These are phyloP conservation scores for Pisolithus orientalis DNA, from an alignment of 768 basidiomycete genomes.

Conservation along the genomic window DNA sequence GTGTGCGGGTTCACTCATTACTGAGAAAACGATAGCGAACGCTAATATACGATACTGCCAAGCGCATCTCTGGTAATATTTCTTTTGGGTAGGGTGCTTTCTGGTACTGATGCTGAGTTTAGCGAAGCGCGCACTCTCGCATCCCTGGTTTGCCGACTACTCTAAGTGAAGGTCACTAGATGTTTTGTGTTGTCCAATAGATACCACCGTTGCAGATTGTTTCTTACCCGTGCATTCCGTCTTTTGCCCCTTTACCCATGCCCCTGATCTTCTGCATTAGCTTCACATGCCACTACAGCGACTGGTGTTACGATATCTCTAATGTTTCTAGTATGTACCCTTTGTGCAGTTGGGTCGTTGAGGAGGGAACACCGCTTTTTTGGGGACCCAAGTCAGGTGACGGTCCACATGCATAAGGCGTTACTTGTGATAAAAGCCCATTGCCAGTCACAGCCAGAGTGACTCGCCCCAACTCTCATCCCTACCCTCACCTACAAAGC, in stretches of 20 bases:
- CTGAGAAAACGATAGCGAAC: slow-evolving; percentile 43
- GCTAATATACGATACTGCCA: slow-evolving; percentile 83
- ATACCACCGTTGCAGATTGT: neutral
- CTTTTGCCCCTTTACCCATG: neutral
- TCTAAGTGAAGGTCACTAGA: slow-evolving; percentile 16
- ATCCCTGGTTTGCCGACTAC: slow-evolving; percentile 51
- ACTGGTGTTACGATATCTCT: slow-evolving; percentile 15
- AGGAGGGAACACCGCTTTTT: neutral
- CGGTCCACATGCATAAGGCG: slow-evolving; percentile 11
- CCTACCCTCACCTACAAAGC: too few species aligned
- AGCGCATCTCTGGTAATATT: slow-evolving; percentile 80
- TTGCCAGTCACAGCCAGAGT: slow-evolving; percentile 28
- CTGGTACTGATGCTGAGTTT: neutral
- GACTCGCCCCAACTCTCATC: slow-evolving; percentile 12
- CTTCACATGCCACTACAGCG: slow-evolving; percentile 1
- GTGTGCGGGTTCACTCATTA: neutral
- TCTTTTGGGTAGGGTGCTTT: slow-evolving; percentile 1
- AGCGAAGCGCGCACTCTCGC: slow-evolving; percentile 54
- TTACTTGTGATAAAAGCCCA: slow-evolving; percentile 26
- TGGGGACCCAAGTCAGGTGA: slow-evolving; percentile 9
- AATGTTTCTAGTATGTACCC: slow-evolving; percentile 20
- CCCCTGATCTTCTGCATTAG: slow-evolving; percentile 1
- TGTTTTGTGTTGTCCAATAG: neutral
- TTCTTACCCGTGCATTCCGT: neutral
- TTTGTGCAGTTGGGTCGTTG: neutral